Evolutionary conservation across 352 stramenopile genomes (phyloP).

Genomic region (Achlya hypogyna): DNA sequence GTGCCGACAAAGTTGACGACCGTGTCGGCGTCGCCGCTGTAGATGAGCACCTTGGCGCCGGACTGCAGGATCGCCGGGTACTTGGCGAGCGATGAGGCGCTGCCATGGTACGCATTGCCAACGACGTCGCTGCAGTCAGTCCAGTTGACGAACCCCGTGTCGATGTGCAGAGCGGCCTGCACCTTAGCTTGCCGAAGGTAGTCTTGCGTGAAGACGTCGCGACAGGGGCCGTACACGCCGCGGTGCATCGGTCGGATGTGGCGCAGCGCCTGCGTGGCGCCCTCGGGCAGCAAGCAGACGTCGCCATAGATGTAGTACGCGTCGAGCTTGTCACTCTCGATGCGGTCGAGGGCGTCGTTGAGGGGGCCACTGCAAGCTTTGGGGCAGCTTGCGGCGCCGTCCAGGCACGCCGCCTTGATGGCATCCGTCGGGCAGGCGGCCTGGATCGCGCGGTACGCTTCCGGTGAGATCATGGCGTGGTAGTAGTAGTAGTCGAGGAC

Average conservation of each 20-base stretch:
- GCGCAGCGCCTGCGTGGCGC: slow-evolving; percentile 36
- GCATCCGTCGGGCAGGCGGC: too few species aligned
- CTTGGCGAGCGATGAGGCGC: slow-evolving; percentile 31
- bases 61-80: slow-evolving; percentile 26
- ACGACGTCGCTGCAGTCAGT: slow-evolving; percentile 24
- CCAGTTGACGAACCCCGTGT: slow-evolving; percentile 24
- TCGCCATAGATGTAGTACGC: slow-evolving; percentile 58
- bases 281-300: slow-evolving; percentile 37
- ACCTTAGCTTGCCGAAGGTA: slow-evolving; percentile 73
- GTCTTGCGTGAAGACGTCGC: slow-evolving; percentile 53
- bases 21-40: slow-evolving; percentile 52
- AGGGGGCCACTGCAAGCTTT: too few species aligned
- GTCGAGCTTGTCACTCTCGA: slow-evolving; percentile 35
- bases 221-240: slow-evolving; percentile 53
- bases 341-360: background rate
- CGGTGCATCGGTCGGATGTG: slow-evolving; percentile 36
- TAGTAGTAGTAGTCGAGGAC: slow-evolving; percentile 39
- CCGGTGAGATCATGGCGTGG: slow-evolving; percentile 58
- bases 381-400: too few species aligned
- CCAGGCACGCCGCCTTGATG: too few species aligned
- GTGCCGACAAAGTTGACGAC: slow-evolving; percentile 21
- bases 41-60: slow-evolving; percentile 41
- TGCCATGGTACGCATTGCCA: slow-evolving; percentile 42
- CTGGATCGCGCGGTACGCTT: slow-evolving; percentile 44
- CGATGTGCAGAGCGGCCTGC: slow-evolving; percentile 68